Percentiles rank a stretch among this genome's conserved stretches.
Conservation (phyloP, 495 filamentous ascomycete genomes). For the Lophium mytilinum region DNA sequence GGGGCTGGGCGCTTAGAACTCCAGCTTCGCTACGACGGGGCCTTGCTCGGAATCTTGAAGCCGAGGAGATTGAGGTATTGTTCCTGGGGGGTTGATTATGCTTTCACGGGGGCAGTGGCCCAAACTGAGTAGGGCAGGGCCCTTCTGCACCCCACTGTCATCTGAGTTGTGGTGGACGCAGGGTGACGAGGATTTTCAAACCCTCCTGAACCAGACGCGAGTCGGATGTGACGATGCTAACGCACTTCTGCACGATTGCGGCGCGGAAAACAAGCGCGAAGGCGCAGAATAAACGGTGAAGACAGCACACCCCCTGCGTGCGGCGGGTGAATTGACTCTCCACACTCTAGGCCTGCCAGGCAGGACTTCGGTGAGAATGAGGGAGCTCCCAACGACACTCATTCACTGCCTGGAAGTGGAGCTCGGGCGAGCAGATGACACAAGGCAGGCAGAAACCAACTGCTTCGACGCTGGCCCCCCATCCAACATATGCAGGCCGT, state of each 20-base stretch:
- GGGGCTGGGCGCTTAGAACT: background rate
- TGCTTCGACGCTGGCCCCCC: background rate
- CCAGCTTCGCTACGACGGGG: background rate
- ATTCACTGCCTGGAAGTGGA: background rate
- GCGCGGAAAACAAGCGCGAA: background rate
- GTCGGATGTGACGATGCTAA: background rate
- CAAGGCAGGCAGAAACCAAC: background rate
- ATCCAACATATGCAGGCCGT: background rate
- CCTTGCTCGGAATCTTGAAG: background rate
- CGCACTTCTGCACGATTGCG: background rate
- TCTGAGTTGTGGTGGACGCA: background rate
- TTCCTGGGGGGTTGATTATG: background rate
- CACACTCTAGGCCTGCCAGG: no score
- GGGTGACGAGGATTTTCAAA: background rate
- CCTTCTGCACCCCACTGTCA: conserved; percentile 4
- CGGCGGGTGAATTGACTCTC: background rate
- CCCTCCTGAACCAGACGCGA: background rate
- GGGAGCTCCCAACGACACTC: background rate
- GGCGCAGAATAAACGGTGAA: background rate
- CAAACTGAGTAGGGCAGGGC: background rate
- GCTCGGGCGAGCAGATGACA: background rate
- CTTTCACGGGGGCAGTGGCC: background rate
- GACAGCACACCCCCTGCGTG: background rate
- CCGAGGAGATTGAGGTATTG: background rate
- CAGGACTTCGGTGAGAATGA: no score